These are phyloP conservation scores for Aegilops bicornis DNA, from an alignment of 176 grass and related monocot species.

Conservation along the genomic window DNA sequence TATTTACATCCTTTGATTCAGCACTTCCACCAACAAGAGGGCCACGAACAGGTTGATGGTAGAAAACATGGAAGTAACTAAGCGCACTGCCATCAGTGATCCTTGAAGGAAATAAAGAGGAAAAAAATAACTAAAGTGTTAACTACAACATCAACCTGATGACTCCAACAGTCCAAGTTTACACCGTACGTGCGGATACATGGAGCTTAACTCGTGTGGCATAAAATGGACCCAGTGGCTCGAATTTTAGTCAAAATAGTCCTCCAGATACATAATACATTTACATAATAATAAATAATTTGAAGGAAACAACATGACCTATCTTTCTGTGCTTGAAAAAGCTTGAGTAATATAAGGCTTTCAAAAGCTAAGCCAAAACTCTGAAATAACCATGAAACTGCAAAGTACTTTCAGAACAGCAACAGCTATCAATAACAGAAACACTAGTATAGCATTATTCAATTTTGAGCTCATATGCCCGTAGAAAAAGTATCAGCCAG, in stretches of 20 bases:
- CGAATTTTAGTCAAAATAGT: not conserved
- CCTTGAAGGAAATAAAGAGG: slow-evolving; percentile 32
- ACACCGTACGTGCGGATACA: not conserved
- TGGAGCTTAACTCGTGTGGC: not conserved
- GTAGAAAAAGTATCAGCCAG: not conserved
- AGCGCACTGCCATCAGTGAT: slow-evolving; percentile 37
- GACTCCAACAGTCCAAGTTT: not conserved
- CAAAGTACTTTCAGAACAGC: not conserved
- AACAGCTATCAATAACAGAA: not conserved
- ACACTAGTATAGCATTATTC: not conserved
- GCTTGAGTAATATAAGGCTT: not conserved
- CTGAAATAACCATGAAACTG: not conserved
- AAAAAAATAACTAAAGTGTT: not conserved
- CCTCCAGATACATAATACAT: slow-evolving; percentile 5
- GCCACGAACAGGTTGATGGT: slow-evolving; percentile 53
- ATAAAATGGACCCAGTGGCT: slow-evolving; percentile 10
- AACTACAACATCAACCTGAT: not conserved
- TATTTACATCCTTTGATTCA: slow-evolving; percentile 78
- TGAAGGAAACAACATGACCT: not conserved
- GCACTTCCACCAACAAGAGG: slow-evolving; percentile 76
- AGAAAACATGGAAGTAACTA: slow-evolving; percentile 62
- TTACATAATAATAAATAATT: not conserved
- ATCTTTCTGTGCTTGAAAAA: slow-evolving; percentile 1
- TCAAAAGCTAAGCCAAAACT: not conserved
- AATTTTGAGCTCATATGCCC: not conserved